These are phyloP conservation scores for Lactarius tabidus DNA, from an alignment of 768 basidiomycete species.

Conservation along the genomic window DNA sequence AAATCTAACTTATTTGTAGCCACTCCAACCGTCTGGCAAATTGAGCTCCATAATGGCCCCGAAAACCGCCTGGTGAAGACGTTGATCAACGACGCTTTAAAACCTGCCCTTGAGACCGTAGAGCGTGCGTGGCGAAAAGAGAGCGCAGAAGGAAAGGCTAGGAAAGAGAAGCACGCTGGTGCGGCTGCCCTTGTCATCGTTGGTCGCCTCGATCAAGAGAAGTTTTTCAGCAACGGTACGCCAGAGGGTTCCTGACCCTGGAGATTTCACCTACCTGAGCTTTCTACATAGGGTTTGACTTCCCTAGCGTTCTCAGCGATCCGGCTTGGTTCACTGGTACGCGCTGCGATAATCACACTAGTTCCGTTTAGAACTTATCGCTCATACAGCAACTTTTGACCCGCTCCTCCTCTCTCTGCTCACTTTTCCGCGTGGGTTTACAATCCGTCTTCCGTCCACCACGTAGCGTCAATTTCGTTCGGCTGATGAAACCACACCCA, in stretches of 20 bases:
- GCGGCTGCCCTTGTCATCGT: slow-evolving; percentile 74
- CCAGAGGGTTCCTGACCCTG: not conserved
- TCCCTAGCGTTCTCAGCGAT: slow-evolving; percentile 46
- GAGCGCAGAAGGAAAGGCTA: slow-evolving; percentile 31
- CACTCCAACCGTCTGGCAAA: slow-evolving; percentile 60
- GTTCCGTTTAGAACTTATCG: not conserved
- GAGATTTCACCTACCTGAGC: not conserved
- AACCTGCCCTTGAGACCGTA: slow-evolving; percentile 67
- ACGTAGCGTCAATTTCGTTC: not conserved
- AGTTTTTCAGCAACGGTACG: slow-evolving; percentile 84
- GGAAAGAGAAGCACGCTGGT: slow-evolving; percentile 46
- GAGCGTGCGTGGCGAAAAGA: slow-evolving; percentile 69
- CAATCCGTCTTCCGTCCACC: not conserved
- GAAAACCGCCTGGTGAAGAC: slow-evolving; percentile 64
- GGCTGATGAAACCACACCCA: not conserved
- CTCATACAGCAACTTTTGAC: slow-evolving; percentile 43
- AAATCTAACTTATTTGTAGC: slow-evolving; percentile 39
- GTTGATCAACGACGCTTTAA: slow-evolving; percentile 56
- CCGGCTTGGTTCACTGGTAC: slow-evolving; percentile 64
- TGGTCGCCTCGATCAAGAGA: slow-evolving; percentile 70
- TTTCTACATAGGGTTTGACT: slow-evolving; percentile 54
- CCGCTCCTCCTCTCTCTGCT: slow-evolving; percentile 66
- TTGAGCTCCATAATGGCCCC: slow-evolving; percentile 75
- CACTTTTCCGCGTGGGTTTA: slow-evolving; percentile 67
- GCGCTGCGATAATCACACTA: slow-evolving; percentile 20